Evolutionary conservation across 1,139 yeast species (phyloP).

Genomic region (Geotrichum bryndzae): DNA sequence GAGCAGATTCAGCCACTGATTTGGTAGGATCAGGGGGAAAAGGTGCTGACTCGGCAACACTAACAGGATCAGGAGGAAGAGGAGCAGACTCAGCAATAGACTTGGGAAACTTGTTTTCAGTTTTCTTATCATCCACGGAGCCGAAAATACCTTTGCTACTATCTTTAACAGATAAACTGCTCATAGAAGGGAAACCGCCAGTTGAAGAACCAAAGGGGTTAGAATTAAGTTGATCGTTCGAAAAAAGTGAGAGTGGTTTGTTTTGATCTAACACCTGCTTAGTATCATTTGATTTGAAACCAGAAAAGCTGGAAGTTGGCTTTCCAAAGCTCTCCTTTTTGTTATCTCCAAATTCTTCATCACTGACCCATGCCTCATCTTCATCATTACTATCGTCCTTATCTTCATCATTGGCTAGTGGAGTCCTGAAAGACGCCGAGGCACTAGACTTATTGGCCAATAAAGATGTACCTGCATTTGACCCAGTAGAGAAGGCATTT

Average conservation of each 20-base stretch:
- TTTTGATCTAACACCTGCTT: not conserved
- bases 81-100: not conserved
- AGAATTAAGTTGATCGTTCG: not conserved
- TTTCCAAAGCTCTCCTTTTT: not conserved
- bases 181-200: not conserved
- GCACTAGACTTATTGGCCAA: not conserved
- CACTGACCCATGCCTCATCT: not conserved
- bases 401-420: not conserved
- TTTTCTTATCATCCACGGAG: not conserved
- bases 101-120: not conserved
- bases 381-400: not conserved
- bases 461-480: not conserved
- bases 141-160: not conserved
- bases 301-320: not conserved
- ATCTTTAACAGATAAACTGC: not conserved
- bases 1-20: conserved; percentile 10
- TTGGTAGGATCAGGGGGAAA: not conserved
- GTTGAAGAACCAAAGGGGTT: not conserved
- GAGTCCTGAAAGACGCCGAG: not conserved
- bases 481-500: not conserved
- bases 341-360: not conserved
- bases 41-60: not conserved
- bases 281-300: not conserved
- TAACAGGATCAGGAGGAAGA: not conserved
- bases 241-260: not conserved